These are phyloP conservation scores for Dothideomycetes sp. DNA, from an alignment of 2,329 filamentous ascomycete genomes.

Conservation along the genomic window DNA sequence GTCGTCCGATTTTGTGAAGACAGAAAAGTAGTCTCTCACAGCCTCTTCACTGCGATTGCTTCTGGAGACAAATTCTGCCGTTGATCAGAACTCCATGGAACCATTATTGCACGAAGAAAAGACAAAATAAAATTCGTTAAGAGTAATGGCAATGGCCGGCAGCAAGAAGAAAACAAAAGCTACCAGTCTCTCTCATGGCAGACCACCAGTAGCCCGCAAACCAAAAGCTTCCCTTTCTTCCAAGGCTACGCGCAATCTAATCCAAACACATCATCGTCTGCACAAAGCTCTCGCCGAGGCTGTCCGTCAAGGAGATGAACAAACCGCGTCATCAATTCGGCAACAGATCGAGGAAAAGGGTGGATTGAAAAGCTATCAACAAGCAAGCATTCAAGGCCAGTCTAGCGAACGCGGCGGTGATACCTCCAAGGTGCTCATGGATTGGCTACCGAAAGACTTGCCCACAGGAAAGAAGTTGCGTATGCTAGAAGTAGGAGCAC, in stretches of 20 bases:
- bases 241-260: conserved; percentile 49
- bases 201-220: conserved; percentile 35
- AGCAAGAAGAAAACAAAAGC: conserved; percentile 20
- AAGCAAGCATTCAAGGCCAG: conserved; percentile 54
- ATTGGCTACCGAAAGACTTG: conserved; percentile 41
- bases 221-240: conserved; percentile 40
- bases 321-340: conserved; percentile 35
- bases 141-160: conserved; percentile 12
- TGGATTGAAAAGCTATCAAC: conserved; percentile 51
- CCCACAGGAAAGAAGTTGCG: conserved; percentile 34
- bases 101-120: no score
- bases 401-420: conserved; percentile 54
- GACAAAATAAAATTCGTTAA: no score
- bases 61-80: no score
- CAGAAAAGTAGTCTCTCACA: no score
- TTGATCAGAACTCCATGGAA: no score
- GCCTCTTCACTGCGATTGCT: no score
- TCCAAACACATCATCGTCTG: conserved; percentile 51
- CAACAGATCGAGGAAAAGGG: conserved; percentile 46
- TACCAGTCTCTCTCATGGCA: conserved; percentile 34
- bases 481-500: conserved; percentile 81
- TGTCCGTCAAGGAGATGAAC: conserved; percentile 32
- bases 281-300: conserved; percentile 49
- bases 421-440: conserved; percentile 49
- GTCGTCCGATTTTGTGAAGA: no score